Evolutionary conservation across 805 yeast genomes (phyloP), one percentile per base, ranked within the genome.

Genomic region (Yamadazyma insecticola): DNA sequence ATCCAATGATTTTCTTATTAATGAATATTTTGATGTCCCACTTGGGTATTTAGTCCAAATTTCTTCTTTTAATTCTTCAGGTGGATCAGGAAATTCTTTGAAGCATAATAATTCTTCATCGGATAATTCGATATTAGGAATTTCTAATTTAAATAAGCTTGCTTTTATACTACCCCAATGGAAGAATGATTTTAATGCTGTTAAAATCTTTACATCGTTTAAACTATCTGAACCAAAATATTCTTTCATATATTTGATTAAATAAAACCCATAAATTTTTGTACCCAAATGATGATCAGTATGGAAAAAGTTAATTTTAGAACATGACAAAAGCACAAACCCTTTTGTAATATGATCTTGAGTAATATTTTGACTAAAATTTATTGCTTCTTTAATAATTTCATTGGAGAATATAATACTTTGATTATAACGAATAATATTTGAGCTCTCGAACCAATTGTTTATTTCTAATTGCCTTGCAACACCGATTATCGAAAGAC

Each of bases 81-180:
- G 50, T 4, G 72, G 70, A 6, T 51, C 56, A 1, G 77, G 76
- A 37, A 72, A 70, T 7, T 30, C 25, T 12, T 45, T 48, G 38
- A 67, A 73, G n/a, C 40, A 41, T 15, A 40, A 40, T 7, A 39
- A 40, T 17, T 63, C 41, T 9, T 48, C 56, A 6, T 46, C 45
- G 18, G 58, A 56, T 1, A 69, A 41, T 22, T 51, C 48, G 16
- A 74, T 39, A 25, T 48, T 55, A 27, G 62, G 70, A 24, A 54
- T 63, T 6, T 59, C 65, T 29, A 73, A 43, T 37, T 58, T 60
- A 41, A 61, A 53, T 21, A 74, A 45, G 11, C 71, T 53, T 3
- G 76, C 76, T 37, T 64, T 63, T 30, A 68, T 71, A 33, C 70
- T 65, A 16, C 73, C 72, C 78, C 78, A 74, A 47, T 74, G 77